These are phyloP conservation scores for Zygosaccharomyces pseudobailii DNA, from an alignment of 1,139 yeast genomes.

Conservation along the genomic window DNA sequence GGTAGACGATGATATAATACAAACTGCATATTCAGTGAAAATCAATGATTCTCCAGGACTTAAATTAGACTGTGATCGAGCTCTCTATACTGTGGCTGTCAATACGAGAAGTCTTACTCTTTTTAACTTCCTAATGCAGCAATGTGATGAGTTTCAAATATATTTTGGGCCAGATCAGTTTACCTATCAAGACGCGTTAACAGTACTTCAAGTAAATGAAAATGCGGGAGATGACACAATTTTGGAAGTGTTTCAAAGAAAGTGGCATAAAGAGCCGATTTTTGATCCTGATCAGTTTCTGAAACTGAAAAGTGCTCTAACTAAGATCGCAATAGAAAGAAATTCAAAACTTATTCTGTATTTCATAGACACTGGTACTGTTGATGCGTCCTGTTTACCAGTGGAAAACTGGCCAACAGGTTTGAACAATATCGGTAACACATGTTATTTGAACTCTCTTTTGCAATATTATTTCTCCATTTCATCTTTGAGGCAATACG, in stretches of 20 bases:
- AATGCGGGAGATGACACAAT: conserved; percentile 53
- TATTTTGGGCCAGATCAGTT: conserved; percentile 27
- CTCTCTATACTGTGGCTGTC: conserved; percentile 57
- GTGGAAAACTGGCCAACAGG: conserved; percentile 82
- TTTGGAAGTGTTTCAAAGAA: conserved; percentile 50
- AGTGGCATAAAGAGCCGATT: conserved; percentile 35
- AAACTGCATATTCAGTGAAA: conserved; percentile 64
- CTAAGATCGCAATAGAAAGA: conserved; percentile 44
- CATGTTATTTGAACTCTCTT: conserved; percentile 87
- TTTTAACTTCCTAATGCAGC: conserved; percentile 31
- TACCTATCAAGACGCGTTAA: conserved; percentile 39
- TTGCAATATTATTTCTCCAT: conserved; percentile 86
- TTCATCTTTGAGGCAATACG: conserved; percentile 68
- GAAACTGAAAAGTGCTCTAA: conserved; percentile 47
- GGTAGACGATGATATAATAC: conserved; percentile 71
- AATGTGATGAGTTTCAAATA: conserved; percentile 29
- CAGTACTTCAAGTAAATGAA: conserved; percentile 41
- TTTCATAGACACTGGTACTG: conserved; percentile 52
- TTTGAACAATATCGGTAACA: conserved; percentile 87
- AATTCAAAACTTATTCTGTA: conserved; percentile 50
- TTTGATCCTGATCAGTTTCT: conserved; percentile 40
- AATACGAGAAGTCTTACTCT: conserved; percentile 44
- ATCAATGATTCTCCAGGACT: conserved; percentile 45
- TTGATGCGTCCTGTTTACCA: conserved; percentile 58
- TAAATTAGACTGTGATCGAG: conserved; percentile 38